Evolutionary conservation across 1,139 yeast species (phyloP).

Genomic region (Saccharomycopsis crataegensis): DNA sequence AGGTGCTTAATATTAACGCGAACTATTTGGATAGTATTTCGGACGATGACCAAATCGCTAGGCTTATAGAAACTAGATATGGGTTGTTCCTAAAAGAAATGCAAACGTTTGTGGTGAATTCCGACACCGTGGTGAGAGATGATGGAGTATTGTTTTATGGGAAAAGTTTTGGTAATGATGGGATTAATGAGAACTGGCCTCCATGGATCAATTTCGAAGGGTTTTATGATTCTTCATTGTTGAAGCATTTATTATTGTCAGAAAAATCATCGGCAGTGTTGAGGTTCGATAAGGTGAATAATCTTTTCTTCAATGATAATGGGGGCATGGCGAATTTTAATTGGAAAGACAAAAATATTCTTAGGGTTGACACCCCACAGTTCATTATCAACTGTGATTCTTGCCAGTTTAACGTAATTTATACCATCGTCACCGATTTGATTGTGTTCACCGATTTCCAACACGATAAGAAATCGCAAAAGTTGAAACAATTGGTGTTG

Average conservation of each 20-base stretch:
- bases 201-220: conserved; percentile 63
- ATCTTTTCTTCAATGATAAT: conserved; percentile 27
- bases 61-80: conserved; percentile 59
- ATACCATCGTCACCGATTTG: conserved; percentile 56
- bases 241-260: conserved; percentile 3
- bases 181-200: conserved; percentile 47
- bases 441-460: conserved; percentile 49
- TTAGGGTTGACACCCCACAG: conserved; percentile 61
- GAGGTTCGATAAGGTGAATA: conserved; percentile 39
- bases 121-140: conserved; percentile 38
- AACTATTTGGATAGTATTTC: conserved; percentile 27
- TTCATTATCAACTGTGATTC: conserved; percentile 69
- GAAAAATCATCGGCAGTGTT: conserved; percentile 55
- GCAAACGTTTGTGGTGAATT: conserved; percentile 64
- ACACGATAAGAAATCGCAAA: conserved; percentile 41
- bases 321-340: conserved; percentile 29
- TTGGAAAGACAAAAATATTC: conserved; percentile 3
- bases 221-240: conserved; percentile 46
- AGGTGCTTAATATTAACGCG: conserved; percentile 49
- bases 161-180: conserved; percentile 14
- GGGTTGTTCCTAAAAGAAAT: conserved; percentile 57
- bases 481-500: conserved; percentile 51
- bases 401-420: conserved; percentile 60
- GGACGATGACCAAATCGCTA: conserved; percentile 43
- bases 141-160: conserved; percentile 32